Base-by-base conservation (phyloP, 495 filamentous ascomycete genomes). In the Geoglossum glabrum region DNA sequence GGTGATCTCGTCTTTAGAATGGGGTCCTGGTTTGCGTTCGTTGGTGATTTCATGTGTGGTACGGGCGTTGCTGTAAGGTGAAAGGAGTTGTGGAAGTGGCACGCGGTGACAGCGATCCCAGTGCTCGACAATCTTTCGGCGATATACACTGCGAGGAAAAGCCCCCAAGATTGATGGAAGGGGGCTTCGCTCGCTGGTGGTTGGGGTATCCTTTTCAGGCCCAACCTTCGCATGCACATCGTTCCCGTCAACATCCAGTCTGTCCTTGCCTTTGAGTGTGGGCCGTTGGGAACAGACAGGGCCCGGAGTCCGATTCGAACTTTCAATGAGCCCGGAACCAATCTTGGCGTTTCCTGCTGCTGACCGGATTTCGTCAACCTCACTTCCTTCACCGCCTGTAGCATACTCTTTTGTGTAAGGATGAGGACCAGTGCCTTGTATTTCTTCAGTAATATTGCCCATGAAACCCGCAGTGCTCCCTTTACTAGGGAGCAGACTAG, bases 71-170 rank as follows among this genome's bases (percentile, higher is more conserved):
- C 15, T 30, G 17, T 6, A 52, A 13, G 28, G 25, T 15, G 49
- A 27, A 6, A 28, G 49, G 19, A n/a, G 49, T 31, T 52, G 49
- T n/a, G 13, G 1, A 26, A 52, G 30, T 52, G 49, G 49, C 1
- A 52, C 25, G 15, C 54, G 34, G 7, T 56, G 54, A 21, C 54
- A 56, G 33, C 54, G 54, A 25, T 43, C 5, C 34, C 40, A 46
- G 54, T 56, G 54, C 21, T 40, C 54, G 54, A 56, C 54, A 40
- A 56, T n/a, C 54, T 56, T 46, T 11, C 40, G 26, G 3, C 33
- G 34, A 33, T 40, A 56, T 30, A 56, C 49, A 21, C 19, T n/a
- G 21, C 13, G 15, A 15, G 30, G 54, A 8, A 28, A 17, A 56
- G 54, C 54, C n/a, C 8, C 21, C n/a, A 28, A 21, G 2, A 5